A percentile compares a stretch with the other conserved stretches of the same genome.
Evolutionary conservation across 495 filamentous ascomycete genomes (phyloP).

Genomic region (Talaromyces thailandensis): DNA sequence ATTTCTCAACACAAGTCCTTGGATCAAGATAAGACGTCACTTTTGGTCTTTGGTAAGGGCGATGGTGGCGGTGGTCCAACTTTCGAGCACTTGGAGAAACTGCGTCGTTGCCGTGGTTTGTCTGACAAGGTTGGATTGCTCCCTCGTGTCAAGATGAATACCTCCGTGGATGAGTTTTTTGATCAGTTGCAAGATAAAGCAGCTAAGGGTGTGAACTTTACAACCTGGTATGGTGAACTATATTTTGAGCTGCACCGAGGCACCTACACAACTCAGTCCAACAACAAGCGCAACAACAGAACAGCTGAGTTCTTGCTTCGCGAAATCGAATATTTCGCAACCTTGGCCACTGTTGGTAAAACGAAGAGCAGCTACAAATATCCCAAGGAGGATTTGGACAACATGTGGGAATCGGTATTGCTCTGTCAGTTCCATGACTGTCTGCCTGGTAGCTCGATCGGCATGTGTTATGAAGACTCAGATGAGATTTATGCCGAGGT

Average conservation of each 20-base stretch:
- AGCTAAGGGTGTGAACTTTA: slow-evolving; percentile 64
- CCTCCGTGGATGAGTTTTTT: slow-evolving; percentile 95
- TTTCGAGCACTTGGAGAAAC: slow-evolving; percentile 88
- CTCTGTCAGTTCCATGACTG: slow-evolving; percentile 98
- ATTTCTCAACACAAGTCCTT: slow-evolving; percentile 90
- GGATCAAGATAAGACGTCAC: slow-evolving; percentile 77
- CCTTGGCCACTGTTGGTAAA: slow-evolving; percentile 65
- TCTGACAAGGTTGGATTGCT: slow-evolving; percentile 78
- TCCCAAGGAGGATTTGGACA: slow-evolving; percentile 82
- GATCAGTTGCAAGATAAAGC: slow-evolving; percentile 65
- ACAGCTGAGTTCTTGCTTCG: slow-evolving; percentile 75
- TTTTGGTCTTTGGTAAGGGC: slow-evolving; percentile 91
- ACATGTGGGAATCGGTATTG: slow-evolving; percentile 82
- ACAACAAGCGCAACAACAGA: slow-evolving; percentile 92
- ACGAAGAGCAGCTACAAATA: slow-evolving; percentile 60
- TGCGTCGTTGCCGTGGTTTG: slow-evolving; percentile 87
- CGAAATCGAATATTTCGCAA: slow-evolving; percentile 82
- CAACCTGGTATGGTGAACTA: slow-evolving; percentile 96
- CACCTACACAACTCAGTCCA: slow-evolving; percentile 93
- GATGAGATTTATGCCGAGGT: slow-evolving; percentile 76
- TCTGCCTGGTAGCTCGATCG: slow-evolving; percentile 87
- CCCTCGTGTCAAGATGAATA: slow-evolving; percentile 81
- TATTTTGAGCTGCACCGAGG: slow-evolving; percentile 97
- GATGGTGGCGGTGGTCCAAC: slow-evolving; percentile 95
- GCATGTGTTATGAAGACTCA: slow-evolving; percentile 95